Evolutionary conservation across 768 basidiomycete genomes (phyloP), one percentile per base, ranked within the genome.

Genomic region (Leucosporidium scottii): DNA sequence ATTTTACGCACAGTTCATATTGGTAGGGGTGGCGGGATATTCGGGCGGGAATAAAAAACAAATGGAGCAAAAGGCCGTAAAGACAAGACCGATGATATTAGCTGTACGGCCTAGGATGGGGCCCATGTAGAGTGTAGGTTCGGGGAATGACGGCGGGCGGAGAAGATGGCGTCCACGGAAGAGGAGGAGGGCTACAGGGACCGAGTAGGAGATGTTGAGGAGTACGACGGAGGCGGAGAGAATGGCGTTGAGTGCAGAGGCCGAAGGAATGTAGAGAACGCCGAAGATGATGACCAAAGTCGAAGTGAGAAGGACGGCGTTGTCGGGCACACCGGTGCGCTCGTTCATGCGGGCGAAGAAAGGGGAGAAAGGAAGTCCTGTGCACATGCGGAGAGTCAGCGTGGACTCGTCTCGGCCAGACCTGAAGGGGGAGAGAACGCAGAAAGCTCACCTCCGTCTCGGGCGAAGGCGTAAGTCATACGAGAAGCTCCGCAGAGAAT

Each of bases 41-140:
- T 23, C 63, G 21, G 75, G 72, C 18, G 75, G 75, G 68, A 76
- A 76, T 21, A 74, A 10, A 63, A 76, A 76, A 65, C 74, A 74
- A 44, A 72, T 68, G 25, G 66, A 72, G 27, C 72, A 73, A 25
- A 76, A 36, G 20, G 49, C 53, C 4, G 71, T 67, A 54, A 74
- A 76, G 27, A 23, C 47, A 62, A 76, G 65, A 8, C 67, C 72
- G 54, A 73, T 59, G 20, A 62, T 21, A 58, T 76, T 76, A 61
- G 55, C 54, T 10, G 68, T 7, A 4, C 65, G 69, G 1, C 70
- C 73, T n/a, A 68, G 57, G 63, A 74, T 49, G 12, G 65, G 73
- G 2, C 73, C 73, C 31, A 71, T 53, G 59, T 49, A 30, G 44
- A 27, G 21, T 2, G 69, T 71, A 15, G 70, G 70, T 21, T 30